Percentiles rank a stretch among this genome's conserved stretches.
Conservation (phyloP, 352 stramenopile genomes). For the Globisporangium solare region DNA sequence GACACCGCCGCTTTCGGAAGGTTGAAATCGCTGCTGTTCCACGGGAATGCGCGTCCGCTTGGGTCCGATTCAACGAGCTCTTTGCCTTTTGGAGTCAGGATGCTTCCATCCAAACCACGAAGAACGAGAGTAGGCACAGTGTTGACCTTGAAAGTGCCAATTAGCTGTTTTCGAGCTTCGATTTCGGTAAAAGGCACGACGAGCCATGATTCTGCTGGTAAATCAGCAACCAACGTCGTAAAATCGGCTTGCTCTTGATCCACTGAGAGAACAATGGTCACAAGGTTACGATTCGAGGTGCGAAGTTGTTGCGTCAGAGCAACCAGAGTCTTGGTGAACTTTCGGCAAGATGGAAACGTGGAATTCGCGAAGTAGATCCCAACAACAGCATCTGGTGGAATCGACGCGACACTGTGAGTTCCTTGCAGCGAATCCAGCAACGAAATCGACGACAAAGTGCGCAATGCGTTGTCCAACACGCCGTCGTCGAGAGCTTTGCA, state of each 20-base stretch:
- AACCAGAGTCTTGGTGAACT: conserved; percentile 49
- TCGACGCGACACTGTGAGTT: conserved; percentile 44
- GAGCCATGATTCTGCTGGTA: conserved; percentile 57
- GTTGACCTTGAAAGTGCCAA: conserved; percentile 56
- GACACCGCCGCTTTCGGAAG: conserved; percentile 47
- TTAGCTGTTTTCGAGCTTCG: conserved; percentile 60
- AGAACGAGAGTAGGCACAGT: conserved; percentile 64
- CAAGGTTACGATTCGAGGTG: conserved; percentile 40
- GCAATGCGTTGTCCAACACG: conserved; percentile 52
- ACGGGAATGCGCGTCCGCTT: conserved; percentile 59
- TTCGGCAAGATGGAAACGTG: conserved; percentile 38
- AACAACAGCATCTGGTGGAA: conserved; percentile 53
- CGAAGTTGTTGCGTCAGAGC: conserved; percentile 42
- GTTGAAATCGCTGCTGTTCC: conserved; percentile 43
- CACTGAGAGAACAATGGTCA: conserved; percentile 73
- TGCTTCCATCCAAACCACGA: conserved; percentile 37
- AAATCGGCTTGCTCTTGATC: conserved; percentile 66
- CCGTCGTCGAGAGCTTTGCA: conserved; percentile 40
- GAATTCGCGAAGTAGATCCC: conserved; percentile 72
- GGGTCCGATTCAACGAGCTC: conserved; percentile 65
- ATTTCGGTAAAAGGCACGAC: conserved; percentile 75
- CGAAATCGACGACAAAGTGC: conserved; percentile 51
- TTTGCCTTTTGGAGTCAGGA: conserved; percentile 69
- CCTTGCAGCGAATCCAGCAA: conserved; percentile 75
- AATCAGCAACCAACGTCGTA: conserved; percentile 37